Evolutionary conservation across 176 grass and related monocot species (phyloP), one percentile per base, ranked within the genome.

Genomic region (Phragmites australis): DNA sequence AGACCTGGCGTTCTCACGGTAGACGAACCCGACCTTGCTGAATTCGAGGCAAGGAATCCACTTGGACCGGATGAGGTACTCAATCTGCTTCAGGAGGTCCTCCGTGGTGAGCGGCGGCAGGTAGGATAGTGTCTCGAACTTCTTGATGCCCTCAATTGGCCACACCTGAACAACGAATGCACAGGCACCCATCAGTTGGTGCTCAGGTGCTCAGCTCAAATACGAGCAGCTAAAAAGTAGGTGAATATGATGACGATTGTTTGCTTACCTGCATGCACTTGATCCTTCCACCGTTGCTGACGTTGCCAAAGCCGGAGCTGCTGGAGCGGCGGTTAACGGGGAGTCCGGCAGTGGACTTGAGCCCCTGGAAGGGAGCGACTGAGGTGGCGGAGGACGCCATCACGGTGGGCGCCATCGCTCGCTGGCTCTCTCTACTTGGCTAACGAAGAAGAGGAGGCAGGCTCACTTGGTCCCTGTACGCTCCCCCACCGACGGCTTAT

Each of bases 261-360:
- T 8, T 44, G 42, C 7, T 53, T 70, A 88, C 93, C 90, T 97
- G 85, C n/a, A n/a, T n/a, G n/a, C n/a, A n/a, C n/a, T n/a, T n/a
- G n/a, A n/a, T n/a, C n/a, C n/a, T n/a, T n/a, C n/a, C n/a, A n/a
- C n/a, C n/a, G n/a, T n/a, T n/a, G n/a, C n/a, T n/a, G n/a, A n/a
- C n/a, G n/a, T n/a, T n/a, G n/a, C n/a, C n/a, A n/a, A n/a, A n/a
- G n/a, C n/a, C n/a, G n/a, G n/a, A n/a, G n/a, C n/a, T n/a, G 47
- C 16, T 81, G 54, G 67, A 50, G 67, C 60, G 79, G 78, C 78
- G 74, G 60, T 53, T 76, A 1, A 47, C 9, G 21, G 83, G 88
- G 75, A 91, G 40, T 11, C 72, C 57, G 21, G 83, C 45, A 18
- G 75, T 41, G 44, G 85, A 87, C 63, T 85, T 91, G 74, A 90